A percentile compares a stretch with the other conserved stretches of the same genome.
These are phyloP conservation scores for Sordariomycetes sp. DNA, from an alignment of 2,329 filamentous ascomycete species.

Conservation along the genomic window DNA sequence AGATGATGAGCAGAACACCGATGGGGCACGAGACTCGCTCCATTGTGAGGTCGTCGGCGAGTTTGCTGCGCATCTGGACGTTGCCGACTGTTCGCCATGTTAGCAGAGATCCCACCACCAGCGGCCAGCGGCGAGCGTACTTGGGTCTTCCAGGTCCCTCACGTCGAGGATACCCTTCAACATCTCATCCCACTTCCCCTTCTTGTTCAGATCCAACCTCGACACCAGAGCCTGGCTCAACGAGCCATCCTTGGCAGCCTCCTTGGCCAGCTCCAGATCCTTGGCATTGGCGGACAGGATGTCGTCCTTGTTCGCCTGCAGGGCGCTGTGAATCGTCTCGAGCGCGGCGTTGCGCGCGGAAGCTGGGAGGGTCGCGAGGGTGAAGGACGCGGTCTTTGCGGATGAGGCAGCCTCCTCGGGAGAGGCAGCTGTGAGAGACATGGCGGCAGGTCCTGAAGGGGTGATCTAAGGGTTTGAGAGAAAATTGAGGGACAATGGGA, in stretches of 20 bases:
- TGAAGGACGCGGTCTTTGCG: conserved; percentile 74
- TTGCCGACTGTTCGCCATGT: conserved; percentile 57
- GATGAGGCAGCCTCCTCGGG: conserved; percentile 67
- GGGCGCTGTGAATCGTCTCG: conserved; percentile 70
- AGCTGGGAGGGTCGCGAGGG: conserved; percentile 69
- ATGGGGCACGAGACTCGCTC: conserved; percentile 91
- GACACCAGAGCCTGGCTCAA: conserved; percentile 79
- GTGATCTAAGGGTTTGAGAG: background rate
- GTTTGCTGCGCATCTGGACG: conserved; percentile 70
- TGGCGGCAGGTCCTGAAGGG: no score
- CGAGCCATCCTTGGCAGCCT: conserved; percentile 64
- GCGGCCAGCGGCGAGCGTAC: conserved; percentile 36
- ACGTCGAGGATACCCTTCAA: conserved; percentile 90
- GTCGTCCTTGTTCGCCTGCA: conserved; percentile 57
- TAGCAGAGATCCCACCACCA: conserved; percentile 1
- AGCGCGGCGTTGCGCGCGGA: conserved; percentile 76
- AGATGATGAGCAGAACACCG: conserved; percentile 95
- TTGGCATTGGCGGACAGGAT: conserved; percentile 82
- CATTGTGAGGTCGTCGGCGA: conserved; percentile 79
- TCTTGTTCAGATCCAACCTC: conserved; percentile 74
- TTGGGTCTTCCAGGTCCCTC: conserved; percentile 71
- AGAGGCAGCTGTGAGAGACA: conserved; percentile 85
- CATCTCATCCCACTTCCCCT: conserved; percentile 97
- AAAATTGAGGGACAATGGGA: background rate
- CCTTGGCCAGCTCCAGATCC: conserved; percentile 67